A percentile compares a stretch with the other conserved stretches of the same genome.
Conservation (phyloP, 805 yeast genomes). For the Myxozyma monticola region DNA sequence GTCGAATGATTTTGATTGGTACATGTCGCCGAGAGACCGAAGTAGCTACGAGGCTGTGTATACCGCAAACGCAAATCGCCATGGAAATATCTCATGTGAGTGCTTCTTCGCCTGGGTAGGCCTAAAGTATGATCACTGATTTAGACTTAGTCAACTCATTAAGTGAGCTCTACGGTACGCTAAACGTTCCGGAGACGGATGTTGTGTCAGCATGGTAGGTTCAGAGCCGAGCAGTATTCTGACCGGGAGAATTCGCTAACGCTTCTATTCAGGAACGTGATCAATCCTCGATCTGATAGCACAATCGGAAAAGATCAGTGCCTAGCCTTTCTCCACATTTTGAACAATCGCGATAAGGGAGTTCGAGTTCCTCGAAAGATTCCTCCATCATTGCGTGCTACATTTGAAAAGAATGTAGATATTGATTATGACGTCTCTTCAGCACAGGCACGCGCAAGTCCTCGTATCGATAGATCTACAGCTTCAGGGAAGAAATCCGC, state of each 20-base stretch:
- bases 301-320: constrained; percentile 94
- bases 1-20: constrained; percentile 86
- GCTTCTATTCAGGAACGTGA: constrained; percentile 51
- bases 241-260: neutral
- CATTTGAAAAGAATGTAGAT: constrained; percentile 78
- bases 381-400: constrained; percentile 89
- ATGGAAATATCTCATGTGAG: constrained; percentile 68
- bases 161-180: constrained; percentile 63
- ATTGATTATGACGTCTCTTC: constrained; percentile 30
- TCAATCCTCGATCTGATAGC: constrained; percentile 83
- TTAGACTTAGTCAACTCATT: constrained; percentile 58
- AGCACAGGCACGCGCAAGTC: constrained; percentile 19
- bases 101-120: neutral
- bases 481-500: constrained; percentile 25
- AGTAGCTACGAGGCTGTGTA: constrained; percentile 76
- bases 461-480: constrained; percentile 1
- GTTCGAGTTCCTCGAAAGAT: constrained; percentile 87
- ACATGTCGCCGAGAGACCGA: constrained; percentile 86
- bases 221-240: neutral
- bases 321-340: constrained; percentile 81
- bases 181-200: constrained; percentile 81
- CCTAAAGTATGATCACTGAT: neutral
- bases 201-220: constrained; percentile 78
- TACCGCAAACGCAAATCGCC: constrained; percentile 68
- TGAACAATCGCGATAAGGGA: constrained; percentile 85